A percentile compares a stretch with the other conserved stretches of the same genome.
Conservation (phyloP, 495 filamentous ascomycete species). For the Xylaria sp. region DNA sequence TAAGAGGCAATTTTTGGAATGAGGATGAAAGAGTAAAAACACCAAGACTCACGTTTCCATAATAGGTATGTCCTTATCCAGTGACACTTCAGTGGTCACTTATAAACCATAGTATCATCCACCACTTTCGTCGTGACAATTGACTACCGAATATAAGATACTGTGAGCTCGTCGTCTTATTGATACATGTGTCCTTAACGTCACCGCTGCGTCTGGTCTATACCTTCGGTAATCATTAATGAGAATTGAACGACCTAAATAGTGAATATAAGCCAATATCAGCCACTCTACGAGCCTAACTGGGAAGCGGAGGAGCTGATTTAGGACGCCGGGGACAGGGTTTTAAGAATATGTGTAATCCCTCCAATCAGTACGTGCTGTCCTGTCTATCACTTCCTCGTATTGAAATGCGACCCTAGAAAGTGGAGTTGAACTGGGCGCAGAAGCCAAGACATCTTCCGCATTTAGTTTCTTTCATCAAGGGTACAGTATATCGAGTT, state of each 20-base stretch:
- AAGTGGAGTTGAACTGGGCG: constrained; percentile 19
- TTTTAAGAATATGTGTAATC: not conserved
- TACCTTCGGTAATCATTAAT: not conserved
- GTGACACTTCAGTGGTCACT: not conserved
- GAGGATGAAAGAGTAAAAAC: not conserved
- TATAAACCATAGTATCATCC: not conserved
- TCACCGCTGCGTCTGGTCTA: not conserved
- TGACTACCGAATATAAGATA: not conserved
- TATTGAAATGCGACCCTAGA: not conserved
- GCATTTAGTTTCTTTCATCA: not conserved
- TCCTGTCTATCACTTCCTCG: not conserved
- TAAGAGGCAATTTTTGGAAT: not conserved
- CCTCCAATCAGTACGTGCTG: constrained; percentile 15
- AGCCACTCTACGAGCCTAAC: not conserved
- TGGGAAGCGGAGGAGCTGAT: not conserved
- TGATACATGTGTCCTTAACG: not conserved
- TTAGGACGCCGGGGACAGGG: not conserved
- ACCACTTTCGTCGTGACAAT: not conserved
- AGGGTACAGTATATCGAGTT: not conserved
- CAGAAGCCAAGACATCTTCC: not conserved
- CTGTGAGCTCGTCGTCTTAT: not conserved
- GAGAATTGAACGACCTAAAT: not conserved
- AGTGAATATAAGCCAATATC: not conserved
- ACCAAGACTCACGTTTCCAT: too few relatives aligned
- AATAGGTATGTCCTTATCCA: too few relatives aligned